Evolutionary conservation across 1,284 basidiomycete species (phyloP).

Genomic region (Trametes sp.): DNA sequence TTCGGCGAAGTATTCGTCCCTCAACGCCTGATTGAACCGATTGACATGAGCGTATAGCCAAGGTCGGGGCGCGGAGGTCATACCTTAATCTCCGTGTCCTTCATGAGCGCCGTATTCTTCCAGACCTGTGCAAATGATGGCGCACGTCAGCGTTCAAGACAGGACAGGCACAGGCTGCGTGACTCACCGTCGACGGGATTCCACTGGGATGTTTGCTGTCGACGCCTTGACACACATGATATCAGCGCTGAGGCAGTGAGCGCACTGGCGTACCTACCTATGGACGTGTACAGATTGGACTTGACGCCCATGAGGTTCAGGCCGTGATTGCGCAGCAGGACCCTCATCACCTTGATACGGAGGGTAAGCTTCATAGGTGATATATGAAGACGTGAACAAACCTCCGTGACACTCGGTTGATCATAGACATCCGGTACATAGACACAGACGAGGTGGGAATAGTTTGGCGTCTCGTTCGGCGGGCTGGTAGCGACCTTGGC

Average conservation of each 20-base stretch:
- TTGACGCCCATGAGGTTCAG: slow-evolving; percentile 72
- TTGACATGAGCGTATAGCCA: not conserved
- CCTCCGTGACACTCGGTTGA: slow-evolving; percentile 62
- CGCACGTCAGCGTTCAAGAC: slow-evolving; percentile 1
- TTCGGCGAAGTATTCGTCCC: slow-evolving; percentile 62
- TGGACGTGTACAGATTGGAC: slow-evolving; percentile 68
- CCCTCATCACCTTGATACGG: slow-evolving; percentile 65
- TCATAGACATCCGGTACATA: slow-evolving; percentile 77
- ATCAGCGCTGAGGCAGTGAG: not conserved
- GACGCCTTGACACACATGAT: slow-evolving; percentile 51
- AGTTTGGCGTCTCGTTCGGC: slow-evolving; percentile 51
- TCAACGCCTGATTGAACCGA: slow-evolving; percentile 54
- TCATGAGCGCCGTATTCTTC: slow-evolving; percentile 66
- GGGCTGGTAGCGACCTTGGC: slow-evolving; percentile 74
- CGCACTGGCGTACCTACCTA: slow-evolving; percentile 49
- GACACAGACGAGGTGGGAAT: slow-evolving; percentile 73
- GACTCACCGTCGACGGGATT: slow-evolving; percentile 67
- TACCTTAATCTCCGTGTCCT: slow-evolving; percentile 69
- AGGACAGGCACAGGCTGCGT: slow-evolving; percentile 16
- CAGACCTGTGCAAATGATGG: slow-evolving; percentile 55
- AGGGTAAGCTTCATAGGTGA: not conserved
- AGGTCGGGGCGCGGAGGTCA: slow-evolving; percentile 5
- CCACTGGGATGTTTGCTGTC: slow-evolving; percentile 80
- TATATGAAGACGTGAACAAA: slow-evolving; percentile 35
- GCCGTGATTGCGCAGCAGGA: slow-evolving; percentile 69